Percentiles rank a stretch among this genome's conserved stretches.
These are phyloP conservation scores for Ganoderma resinaceum DNA, from an alignment of 1,284 basidiomycete genomes.

Conservation along the genomic window DNA sequence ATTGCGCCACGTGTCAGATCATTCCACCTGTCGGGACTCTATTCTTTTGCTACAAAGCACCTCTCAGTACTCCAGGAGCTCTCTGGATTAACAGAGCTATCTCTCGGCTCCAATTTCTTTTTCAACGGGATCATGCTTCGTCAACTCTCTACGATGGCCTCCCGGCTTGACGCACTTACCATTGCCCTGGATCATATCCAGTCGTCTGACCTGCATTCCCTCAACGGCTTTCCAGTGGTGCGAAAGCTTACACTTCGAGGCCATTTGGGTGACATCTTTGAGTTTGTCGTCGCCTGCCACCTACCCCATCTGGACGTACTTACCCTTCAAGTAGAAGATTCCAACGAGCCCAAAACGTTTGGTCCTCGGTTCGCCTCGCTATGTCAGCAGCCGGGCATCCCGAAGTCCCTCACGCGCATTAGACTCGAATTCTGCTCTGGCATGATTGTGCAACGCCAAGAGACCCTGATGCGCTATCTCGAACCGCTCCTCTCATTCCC, in stretches of 20 bases:
- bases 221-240: background rate
- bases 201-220: background rate
- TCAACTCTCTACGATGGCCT: background rate
- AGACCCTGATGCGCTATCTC: background rate
- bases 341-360: background rate
- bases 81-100: background rate
- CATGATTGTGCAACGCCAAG: background rate
- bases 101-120: background rate
- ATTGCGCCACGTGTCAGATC: background rate
- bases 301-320: background rate
- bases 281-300: background rate
- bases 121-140: background rate
- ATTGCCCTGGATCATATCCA: background rate
- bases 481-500: background rate
- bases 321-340: background rate
- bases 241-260: background rate
- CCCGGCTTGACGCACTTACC: background rate
- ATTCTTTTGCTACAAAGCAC: background rate
- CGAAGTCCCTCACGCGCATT: background rate
- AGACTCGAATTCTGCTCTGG: background rate
- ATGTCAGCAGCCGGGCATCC: background rate
- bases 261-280: background rate
- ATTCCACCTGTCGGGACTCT: background rate
- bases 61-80: background rate
- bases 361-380: background rate